A percentile compares a stretch with the other conserved stretches of the same genome.
These are phyloP conservation scores for Staphylotrichum tortipilum DNA, from an alignment of 495 filamentous ascomycete genomes.

Conservation along the genomic window DNA sequence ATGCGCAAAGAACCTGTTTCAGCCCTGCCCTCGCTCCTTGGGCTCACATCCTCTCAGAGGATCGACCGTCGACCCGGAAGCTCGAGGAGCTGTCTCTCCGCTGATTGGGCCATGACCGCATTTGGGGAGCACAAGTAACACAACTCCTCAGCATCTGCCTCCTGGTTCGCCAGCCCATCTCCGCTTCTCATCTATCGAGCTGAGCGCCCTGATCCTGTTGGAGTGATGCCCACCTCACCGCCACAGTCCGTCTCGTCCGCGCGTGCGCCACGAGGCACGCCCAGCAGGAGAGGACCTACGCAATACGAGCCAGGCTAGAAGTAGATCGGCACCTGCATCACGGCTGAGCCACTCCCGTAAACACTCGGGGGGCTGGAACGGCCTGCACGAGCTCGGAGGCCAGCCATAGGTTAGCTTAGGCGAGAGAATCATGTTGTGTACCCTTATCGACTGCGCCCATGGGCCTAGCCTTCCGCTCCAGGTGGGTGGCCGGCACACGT, in stretches of 20 bases:
- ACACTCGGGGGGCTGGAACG: not conserved
- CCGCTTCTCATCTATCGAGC: not conserved
- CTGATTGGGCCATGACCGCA: constrained; percentile 3
- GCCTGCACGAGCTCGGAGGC: not conserved
- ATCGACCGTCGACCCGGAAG: not conserved
- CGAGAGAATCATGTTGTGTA: constrained; percentile 3
- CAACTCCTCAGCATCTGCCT: not conserved
- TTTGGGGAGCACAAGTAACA: constrained; percentile 1
- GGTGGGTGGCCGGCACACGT: not conserved
- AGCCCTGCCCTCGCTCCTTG: too few species aligned
- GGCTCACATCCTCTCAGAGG: constrained; percentile 1
- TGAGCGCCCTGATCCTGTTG: too few species aligned
- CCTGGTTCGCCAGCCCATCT: constrained; percentile 1
- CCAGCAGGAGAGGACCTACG: not conserved
- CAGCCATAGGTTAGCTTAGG: constrained; percentile 1
- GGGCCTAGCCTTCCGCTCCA: not conserved
- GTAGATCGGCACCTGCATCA: not conserved
- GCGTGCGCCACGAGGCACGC: not conserved
- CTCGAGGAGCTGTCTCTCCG: not conserved
- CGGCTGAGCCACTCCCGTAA: not conserved
- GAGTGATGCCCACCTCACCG: constrained; percentile 2
- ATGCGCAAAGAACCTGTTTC: too few species aligned
- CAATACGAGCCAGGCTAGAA: not conserved
- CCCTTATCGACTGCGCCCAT: not conserved
- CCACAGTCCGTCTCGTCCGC: too few species aligned